Percentiles rank a stretch among this genome's conserved stretches.
Conservation (phyloP, 2,329 filamentous ascomycete species). For the Colletotrichum sp. region DNA sequence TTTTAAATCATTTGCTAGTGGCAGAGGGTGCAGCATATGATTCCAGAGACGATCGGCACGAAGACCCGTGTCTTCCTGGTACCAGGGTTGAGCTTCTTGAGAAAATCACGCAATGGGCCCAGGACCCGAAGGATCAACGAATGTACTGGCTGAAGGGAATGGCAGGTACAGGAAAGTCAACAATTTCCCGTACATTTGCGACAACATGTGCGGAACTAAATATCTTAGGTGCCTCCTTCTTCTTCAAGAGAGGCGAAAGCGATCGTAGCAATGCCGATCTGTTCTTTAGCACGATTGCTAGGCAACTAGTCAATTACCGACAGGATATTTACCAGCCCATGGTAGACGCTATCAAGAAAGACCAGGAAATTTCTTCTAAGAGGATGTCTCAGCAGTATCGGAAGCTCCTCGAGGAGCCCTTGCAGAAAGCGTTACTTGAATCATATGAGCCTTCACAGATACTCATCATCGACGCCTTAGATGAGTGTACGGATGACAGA, state of each 20-base stretch:
- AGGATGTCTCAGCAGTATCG: no score
- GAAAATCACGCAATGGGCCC: constrained; percentile 30
- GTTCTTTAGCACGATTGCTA: background rate
- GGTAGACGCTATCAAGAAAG: background rate
- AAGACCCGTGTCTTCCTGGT: constrained; percentile 28
- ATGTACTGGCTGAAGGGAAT: constrained; percentile 39
- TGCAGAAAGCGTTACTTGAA: no score
- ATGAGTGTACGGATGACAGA: background rate
- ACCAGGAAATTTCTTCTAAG: background rate
- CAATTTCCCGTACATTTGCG: constrained; percentile 35
- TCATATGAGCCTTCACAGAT: no score
- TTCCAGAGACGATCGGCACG: constrained; percentile 30
- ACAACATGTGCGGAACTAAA: background rate
- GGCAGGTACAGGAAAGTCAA: constrained; percentile 40
- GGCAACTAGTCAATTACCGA: background rate
- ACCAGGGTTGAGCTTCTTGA: constrained; percentile 30
- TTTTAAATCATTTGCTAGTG: background rate
- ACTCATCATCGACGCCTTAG: background rate
- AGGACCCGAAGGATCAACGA: constrained; percentile 18
- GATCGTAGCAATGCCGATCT: background rate
- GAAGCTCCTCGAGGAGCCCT: no score
- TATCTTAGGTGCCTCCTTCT: constrained; percentile 26
- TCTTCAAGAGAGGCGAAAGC: constrained; percentile 16
- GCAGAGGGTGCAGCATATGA: constrained; percentile 29
- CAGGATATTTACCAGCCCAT: background rate